Percentiles rank a stretch among this genome's conserved stretches.
Evolutionary conservation across 2,329 filamentous ascomycete genomes (phyloP).

Genomic region (Thielaviopsis euricoi): DNA sequence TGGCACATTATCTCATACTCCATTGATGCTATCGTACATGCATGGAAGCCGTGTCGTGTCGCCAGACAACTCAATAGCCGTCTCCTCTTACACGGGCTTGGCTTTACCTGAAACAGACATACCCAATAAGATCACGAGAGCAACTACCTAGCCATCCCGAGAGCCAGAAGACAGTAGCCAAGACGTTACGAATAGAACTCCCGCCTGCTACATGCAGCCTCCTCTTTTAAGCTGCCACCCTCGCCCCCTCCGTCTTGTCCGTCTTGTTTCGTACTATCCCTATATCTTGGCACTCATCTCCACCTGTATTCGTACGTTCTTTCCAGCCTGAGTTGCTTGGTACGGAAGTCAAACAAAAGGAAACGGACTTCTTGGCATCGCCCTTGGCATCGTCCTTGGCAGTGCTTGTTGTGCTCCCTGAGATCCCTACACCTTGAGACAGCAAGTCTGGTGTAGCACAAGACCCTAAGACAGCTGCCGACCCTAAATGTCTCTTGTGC

Average conservation of each 20-base stretch:
- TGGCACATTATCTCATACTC: neutral
- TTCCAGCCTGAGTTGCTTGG: too few relatives aligned
- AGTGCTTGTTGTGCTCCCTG: neutral
- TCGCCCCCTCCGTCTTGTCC: neutral
- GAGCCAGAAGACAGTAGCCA: neutral
- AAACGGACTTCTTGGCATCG: neutral
- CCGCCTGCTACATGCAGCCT: neutral
- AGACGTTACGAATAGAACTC: neutral
- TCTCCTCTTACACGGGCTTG: too few relatives aligned
- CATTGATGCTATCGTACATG: too few relatives aligned
- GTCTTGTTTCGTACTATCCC: neutral
- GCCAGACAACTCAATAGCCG: too few relatives aligned
- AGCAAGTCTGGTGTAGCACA: neutral
- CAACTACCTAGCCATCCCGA: neutral
- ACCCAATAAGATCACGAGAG: neutral
- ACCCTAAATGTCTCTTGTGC: neutral
- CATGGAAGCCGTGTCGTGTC: too few relatives aligned
- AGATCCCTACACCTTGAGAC: neutral
- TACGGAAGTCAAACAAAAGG: neutral
- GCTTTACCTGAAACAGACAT: too few relatives aligned
- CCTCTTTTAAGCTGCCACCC: neutral
- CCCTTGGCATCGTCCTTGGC: neutral
- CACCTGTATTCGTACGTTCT: neutral
- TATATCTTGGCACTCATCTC: neutral
- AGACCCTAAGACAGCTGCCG: neutral